Percentiles rank a stretch among this genome's conserved stretches.
Conservation (phyloP, 2,329 filamentous ascomycete species). For the Claviceps paspali region DNA sequence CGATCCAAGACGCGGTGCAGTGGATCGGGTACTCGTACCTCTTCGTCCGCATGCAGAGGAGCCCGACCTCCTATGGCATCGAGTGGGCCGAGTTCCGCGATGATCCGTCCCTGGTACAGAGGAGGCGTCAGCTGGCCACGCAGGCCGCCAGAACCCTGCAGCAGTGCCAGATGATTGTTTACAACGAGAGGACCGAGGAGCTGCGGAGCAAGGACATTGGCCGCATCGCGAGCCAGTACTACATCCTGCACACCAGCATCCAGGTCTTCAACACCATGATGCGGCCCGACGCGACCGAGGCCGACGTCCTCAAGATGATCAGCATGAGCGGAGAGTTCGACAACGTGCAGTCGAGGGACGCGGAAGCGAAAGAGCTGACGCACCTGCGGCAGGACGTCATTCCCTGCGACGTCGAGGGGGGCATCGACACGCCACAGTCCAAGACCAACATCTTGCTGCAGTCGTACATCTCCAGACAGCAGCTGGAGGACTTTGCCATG, state of each 20-base stretch:
- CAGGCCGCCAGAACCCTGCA: conserved; percentile 78
- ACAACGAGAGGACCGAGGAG: conserved; percentile 87
- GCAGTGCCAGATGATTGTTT: conserved; percentile 96
- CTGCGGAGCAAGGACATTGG: conserved; percentile 89
- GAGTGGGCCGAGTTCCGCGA: conserved; percentile 84
- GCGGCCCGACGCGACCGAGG: conserved; percentile 70
- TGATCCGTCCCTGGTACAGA: conserved; percentile 74
- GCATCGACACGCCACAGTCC: conserved; percentile 55
- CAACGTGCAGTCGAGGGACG: conserved; percentile 87
- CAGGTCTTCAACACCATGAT: conserved; percentile 96
- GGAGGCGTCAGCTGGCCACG: conserved; percentile 72
- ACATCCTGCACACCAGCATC: conserved; percentile 84
- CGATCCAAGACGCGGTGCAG: conserved; percentile 80
- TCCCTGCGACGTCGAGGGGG: conserved; percentile 66
- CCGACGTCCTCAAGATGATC: conserved; percentile 90
- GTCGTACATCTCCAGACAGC: conserved; percentile 77
- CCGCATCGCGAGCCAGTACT: conserved; percentile 92
- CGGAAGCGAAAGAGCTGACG: conserved; percentile 73
- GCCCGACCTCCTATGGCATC: conserved; percentile 84
- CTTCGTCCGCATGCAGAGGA: conserved; percentile 90
- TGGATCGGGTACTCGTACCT: conserved; percentile 98
- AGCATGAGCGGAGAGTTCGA: conserved; percentile 97
- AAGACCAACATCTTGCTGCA: conserved; percentile 96
- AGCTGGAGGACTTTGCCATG: conserved; percentile 85
- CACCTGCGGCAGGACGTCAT: conserved; percentile 55